These are phyloP conservation scores for Lasiosphaeria ovina DNA, from an alignment of 495 filamentous ascomycete species.

Conservation along the genomic window DNA sequence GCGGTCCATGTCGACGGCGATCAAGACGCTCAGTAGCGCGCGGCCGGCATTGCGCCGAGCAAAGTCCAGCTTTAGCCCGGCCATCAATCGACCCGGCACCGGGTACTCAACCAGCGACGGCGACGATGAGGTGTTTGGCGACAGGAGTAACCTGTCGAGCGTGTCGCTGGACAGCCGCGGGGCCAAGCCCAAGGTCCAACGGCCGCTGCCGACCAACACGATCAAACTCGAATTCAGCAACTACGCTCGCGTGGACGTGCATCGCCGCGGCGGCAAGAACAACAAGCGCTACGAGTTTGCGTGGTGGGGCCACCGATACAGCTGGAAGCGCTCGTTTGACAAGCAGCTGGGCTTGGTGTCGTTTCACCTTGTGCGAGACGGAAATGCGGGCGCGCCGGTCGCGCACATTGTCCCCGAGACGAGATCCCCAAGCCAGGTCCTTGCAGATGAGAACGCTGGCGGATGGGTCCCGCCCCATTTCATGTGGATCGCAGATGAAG, in stretches of 20 bases:
- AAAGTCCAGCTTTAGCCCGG: constrained; percentile 37
- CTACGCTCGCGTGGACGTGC: constrained; percentile 89
- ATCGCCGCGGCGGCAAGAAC: constrained; percentile 63
- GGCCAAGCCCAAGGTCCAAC: constrained; percentile 30
- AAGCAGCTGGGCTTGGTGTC: constrained; percentile 61
- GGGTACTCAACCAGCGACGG: constrained; percentile 42
- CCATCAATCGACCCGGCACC: constrained; percentile 38
- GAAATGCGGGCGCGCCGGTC: constrained; percentile 58
- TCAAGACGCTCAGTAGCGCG: constrained; percentile 61
- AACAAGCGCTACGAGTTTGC: constrained; percentile 85
- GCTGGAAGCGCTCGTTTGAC: constrained; percentile 73
- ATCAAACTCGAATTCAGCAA: constrained; percentile 94
- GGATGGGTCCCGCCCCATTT: constrained; percentile 90
- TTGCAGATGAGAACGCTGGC: constrained; percentile 74
- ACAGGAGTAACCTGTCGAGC: constrained; percentile 37
- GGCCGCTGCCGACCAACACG: constrained; percentile 62
- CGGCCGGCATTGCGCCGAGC: constrained; percentile 55
- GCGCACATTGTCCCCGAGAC: constrained; percentile 86
- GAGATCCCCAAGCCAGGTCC: constrained; percentile 63
- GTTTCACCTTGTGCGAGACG: constrained; percentile 72
- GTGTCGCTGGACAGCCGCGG: constrained; percentile 30
- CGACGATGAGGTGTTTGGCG: constrained; percentile 46
- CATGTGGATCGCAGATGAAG: constrained; percentile 79
- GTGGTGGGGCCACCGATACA: constrained; percentile 85
- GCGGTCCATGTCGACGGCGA: constrained; percentile 70